Percentiles rank a stretch among this genome's conserved stretches.
These are phyloP conservation scores for Kwoniella europaea DNA, from an alignment of 768 basidiomycete species.

Conservation along the genomic window DNA sequence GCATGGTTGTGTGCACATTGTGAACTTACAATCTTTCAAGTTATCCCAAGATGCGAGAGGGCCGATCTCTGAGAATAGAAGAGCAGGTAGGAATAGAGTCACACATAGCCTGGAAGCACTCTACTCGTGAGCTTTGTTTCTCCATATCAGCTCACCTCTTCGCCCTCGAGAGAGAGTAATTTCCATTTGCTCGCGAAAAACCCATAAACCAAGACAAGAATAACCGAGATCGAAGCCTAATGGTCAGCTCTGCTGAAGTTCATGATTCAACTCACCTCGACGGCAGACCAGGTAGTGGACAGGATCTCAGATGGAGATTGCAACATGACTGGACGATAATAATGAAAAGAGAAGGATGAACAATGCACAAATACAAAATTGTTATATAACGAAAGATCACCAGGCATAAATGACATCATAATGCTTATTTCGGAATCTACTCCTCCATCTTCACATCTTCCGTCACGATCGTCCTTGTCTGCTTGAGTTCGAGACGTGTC, in stretches of 20 bases:
- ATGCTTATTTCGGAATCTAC: not conserved
- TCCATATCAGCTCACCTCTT: constrained; percentile 25
- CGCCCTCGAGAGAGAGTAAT: constrained; percentile 43
- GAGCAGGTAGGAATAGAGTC: constrained; percentile 51
- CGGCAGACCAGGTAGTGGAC: constrained; percentile 42
- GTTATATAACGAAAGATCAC: not conserved
- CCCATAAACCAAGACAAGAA: constrained; percentile 51
- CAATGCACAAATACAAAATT: not conserved
- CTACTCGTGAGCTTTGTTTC: constrained; percentile 7
- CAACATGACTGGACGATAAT: not conserved
- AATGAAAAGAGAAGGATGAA: not conserved
- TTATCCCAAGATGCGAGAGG: constrained; percentile 51
- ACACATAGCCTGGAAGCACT: constrained; percentile 50
- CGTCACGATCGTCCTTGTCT: not conserved
- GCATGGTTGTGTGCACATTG: not conserved
- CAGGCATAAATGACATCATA: constrained; percentile 21
- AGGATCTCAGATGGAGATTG: constrained; percentile 29
- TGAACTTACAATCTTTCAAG: constrained; percentile 49
- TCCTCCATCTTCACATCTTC: constrained; percentile 10
- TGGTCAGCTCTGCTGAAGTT: not conserved
- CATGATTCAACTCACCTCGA: constrained; percentile 22
- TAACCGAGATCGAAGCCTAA: constrained; percentile 50
- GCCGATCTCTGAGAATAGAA: constrained; percentile 58
- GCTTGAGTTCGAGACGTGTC: constrained; percentile 5
- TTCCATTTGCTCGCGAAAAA: constrained; percentile 39